A percentile compares a stretch with the other conserved stretches of the same genome.
Conservation (phyloP, 164 flowering plant genomes). For the Vitis cinerea region DNA sequence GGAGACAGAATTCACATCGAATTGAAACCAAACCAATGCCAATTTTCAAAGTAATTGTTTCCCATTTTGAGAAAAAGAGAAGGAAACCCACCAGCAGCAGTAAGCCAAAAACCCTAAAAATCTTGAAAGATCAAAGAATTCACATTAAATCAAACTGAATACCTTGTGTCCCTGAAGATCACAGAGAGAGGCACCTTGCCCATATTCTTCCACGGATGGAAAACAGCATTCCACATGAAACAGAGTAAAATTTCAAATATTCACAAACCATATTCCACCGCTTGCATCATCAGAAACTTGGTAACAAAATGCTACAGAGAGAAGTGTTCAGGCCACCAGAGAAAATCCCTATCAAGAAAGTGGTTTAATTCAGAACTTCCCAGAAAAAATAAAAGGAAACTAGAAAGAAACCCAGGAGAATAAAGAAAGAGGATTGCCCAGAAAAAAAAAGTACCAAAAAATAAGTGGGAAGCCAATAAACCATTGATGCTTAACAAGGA, state of each 20-base stretch:
- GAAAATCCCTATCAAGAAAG: background rate
- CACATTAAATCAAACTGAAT: background rate
- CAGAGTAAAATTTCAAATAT: background rate
- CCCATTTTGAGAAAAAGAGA: no score
- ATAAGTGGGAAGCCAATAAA: background rate
- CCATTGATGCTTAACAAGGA: background rate
- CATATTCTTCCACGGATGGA: slow-evolving; percentile 5
- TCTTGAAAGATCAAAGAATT: no score
- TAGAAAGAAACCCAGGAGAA: background rate
- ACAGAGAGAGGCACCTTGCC: slow-evolving; percentile 12
- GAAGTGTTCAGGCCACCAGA: background rate
- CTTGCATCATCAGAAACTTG: background rate
- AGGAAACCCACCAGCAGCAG: no score
- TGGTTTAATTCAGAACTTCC: background rate
- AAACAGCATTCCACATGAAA: background rate
- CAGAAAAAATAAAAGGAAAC: no score
- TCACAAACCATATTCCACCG: background rate
- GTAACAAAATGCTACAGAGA: background rate
- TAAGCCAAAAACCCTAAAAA: no score
- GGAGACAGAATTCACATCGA: no score
- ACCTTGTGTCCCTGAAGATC: slow-evolving; percentile 28
- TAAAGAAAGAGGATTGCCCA: background rate
- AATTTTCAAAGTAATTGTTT: no score
- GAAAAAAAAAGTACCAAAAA: background rate
- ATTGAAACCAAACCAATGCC: no score